Base-by-base conservation (phyloP, 75 land plant species). In the Larix kaempferi region DNA sequence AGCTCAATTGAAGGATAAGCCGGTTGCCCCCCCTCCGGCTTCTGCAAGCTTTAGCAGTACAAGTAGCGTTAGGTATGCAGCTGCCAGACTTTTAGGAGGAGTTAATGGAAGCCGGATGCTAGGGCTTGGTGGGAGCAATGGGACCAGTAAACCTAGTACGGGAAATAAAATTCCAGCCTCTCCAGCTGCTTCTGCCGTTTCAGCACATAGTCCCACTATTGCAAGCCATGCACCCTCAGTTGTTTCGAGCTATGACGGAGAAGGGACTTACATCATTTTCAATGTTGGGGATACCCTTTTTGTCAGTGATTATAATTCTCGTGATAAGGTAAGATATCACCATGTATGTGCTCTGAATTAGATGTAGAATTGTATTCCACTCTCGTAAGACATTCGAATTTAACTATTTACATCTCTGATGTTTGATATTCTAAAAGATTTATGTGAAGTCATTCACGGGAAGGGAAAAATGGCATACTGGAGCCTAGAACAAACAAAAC, bases 121-220 rank as follows among this genome's bases (percentile, higher is more conserved):
- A 27, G 86, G 79, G n/a, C 81, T 84, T 81, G 86, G 83, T 13
- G 86, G 86, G 11, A 80, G 84, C 22, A 84, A 82, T 61, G 79
- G 85, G 15, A 60, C 65, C 61, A 74, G 80, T 5, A 63, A 71
- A 35, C 55, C 64, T 67, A 66, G 62, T n/a, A 56, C 59, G 16
- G 60, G 77, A 17, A 64, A 56, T 60, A 74, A 60, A 67, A 74
- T 76, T 54, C 63, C 78, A 14, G 56, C 83, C 1, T 76, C 74
- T 14, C 49, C 83, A 7, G 75, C 81, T 26, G 63, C 10, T 27
- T 8, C 76, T 63, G 58, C 73, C 17, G 49, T 59, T 26, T 11
- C 16, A 2, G 10, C 74, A 22, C 76, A 63, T 57, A 84, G 82
- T 78, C 85, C 80, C 14, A 80, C 85, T 11, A 14, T 73, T 41